A percentile compares a stretch with the other conserved stretches of the same genome.
Conservation (phyloP, 345 rosid species). For the Syzygium oleosum region DNA sequence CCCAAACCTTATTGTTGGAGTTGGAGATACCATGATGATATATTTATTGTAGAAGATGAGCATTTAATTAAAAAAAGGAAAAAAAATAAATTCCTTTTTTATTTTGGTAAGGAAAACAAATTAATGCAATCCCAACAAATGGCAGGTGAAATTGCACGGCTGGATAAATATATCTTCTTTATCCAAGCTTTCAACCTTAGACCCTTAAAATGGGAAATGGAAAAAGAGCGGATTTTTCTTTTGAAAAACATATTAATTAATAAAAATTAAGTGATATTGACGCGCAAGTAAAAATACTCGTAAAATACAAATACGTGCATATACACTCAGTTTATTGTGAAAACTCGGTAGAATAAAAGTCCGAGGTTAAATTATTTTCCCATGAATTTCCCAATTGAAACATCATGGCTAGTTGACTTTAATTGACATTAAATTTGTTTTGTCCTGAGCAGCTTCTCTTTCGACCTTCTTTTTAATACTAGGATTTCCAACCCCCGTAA, state of each 20-base stretch:
- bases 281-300: neutral
- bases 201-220: neutral
- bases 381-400: neutral
- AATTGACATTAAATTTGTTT: neutral
- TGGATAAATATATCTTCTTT: slow-evolving; percentile 1
- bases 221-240: neutral
- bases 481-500: neutral
- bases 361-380: neutral
- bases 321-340: neutral
- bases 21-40: neutral
- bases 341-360: neutral
- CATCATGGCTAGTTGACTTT: neutral
- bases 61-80: neutral
- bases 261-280: neutral
- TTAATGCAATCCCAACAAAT: slow-evolving; percentile 8
- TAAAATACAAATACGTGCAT: neutral
- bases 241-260: neutral
- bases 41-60: neutral
- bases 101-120: neutral
- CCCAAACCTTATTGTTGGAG: neutral
- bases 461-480: neutral
- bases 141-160: slow-evolving; percentile 11
- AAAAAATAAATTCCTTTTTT: neutral
- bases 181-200: neutral
- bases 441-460: neutral